These are phyloP conservation scores for Sugiyamaella mastotermitis DNA, from an alignment of 805 yeast genomes.

Conservation along the genomic window DNA sequence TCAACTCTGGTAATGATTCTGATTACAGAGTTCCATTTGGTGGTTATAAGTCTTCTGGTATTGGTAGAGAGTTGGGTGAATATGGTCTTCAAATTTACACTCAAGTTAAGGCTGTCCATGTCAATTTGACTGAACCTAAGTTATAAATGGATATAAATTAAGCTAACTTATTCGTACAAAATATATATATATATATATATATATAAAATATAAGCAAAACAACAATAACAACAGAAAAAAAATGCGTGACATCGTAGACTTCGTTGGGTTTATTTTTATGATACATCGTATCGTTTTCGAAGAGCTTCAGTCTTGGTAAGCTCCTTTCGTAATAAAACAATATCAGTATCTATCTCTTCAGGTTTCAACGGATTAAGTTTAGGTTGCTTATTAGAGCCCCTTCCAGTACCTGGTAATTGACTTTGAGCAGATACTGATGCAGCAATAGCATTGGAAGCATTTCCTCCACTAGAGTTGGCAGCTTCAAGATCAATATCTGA, in stretches of 20 bases:
- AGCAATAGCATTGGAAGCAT: not conserved
- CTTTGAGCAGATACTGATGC: not conserved
- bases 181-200: no score
- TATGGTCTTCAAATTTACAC: conserved; percentile 67
- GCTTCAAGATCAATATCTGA: conserved; percentile 7
- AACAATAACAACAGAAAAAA: no score
- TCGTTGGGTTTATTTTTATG: no score
- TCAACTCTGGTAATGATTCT: conserved; percentile 63
- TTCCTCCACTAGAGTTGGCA: not conserved
- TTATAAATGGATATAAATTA: no score
- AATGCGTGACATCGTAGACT: no score
- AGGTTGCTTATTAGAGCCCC: conserved; percentile 1
- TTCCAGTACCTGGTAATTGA: not conserved
- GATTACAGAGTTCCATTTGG: conserved; percentile 70
- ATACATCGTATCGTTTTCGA: no score
- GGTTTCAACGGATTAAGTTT: conserved; percentile 6
- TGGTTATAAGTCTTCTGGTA: conserved; percentile 72
- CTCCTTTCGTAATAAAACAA: conserved; percentile 1
- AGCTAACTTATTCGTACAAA: not conserved
- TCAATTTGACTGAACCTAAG: conserved; percentile 7
- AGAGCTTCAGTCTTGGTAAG: not conserved
- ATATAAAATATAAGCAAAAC: no score
- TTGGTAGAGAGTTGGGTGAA: conserved; percentile 76
- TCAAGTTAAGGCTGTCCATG: conserved; percentile 63
- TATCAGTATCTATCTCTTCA: conserved; percentile 7